A percentile compares a stretch with the other conserved stretches of the same genome.
phyloP scores from a whole-genome alignment of 2,329 filamentous ascomycete genomes.

The Alternaria sp. region DNA sequence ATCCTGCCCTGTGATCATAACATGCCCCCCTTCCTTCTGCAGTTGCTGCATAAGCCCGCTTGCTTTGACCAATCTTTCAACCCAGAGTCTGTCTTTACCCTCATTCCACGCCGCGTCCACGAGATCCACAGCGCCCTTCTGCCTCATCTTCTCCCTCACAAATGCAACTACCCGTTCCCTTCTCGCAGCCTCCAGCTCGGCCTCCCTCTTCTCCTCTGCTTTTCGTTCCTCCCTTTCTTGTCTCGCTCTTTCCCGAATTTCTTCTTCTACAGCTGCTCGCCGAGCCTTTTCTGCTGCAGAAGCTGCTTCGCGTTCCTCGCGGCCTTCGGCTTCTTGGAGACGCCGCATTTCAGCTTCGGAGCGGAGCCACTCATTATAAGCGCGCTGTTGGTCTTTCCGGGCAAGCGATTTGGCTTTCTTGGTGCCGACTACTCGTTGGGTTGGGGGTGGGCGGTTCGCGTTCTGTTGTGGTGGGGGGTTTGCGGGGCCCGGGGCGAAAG shows the following conservation, averaged over 20 bases:
- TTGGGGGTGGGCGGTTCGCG: slow-evolving; percentile 29
- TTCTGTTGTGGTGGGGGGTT: slow-evolving; percentile 23
- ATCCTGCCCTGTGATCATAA: slow-evolving; percentile 54
- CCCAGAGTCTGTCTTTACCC: slow-evolving; percentile 54
- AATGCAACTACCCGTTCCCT: slow-evolving; percentile 42
- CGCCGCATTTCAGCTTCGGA: slow-evolving; percentile 58
- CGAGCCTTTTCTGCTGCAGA: slow-evolving; percentile 50
- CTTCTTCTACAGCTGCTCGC: slow-evolving; percentile 53
- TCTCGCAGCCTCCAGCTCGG: slow-evolving; percentile 40
- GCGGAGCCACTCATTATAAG: slow-evolving; percentile 60
- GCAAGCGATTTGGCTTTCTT: slow-evolving; percentile 61
- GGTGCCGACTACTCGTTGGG: slow-evolving; percentile 53
- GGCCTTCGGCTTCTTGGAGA: slow-evolving; percentile 52
- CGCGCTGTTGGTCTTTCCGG: slow-evolving; percentile 53
- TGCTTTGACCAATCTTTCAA: slow-evolving; percentile 54
- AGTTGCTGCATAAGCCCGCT: slow-evolving; percentile 49
- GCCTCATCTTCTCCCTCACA: slow-evolving; percentile 36
- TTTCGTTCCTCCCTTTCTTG: slow-evolving; percentile 51
- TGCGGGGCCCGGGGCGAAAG: slow-evolving; percentile 44
- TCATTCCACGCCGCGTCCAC: slow-evolving; percentile 53
- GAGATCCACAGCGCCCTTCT: slow-evolving; percentile 44
- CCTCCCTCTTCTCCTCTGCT: slow-evolving; percentile 51
- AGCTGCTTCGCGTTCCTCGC: slow-evolving; percentile 56
- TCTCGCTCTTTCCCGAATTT: slow-evolving; percentile 52
- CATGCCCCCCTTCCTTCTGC: slow-evolving; percentile 36